Conservation (phyloP, 495 filamentous ascomycete genomes). For the Hyaloscypha variabilis region DNA sequence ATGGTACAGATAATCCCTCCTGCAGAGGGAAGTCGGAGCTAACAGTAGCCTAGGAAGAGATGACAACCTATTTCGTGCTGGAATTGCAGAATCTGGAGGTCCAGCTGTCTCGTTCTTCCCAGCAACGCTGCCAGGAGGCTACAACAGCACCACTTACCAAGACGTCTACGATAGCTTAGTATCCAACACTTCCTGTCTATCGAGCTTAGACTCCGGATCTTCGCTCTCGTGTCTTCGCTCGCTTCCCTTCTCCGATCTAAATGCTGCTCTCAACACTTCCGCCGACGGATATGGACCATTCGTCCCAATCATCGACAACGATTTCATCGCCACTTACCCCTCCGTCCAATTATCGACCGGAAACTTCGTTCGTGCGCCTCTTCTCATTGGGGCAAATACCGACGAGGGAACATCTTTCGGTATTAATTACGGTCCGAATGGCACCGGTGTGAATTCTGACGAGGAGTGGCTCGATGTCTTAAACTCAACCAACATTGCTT, state of each 20-base stretch:
- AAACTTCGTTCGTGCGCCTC: conserved; percentile 50
- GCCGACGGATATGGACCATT: conserved; percentile 30
- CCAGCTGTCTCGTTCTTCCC: conserved; percentile 38
- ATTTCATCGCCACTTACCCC: conserved; percentile 40
- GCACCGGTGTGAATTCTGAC: conserved; percentile 45
- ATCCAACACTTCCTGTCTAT: conserved; percentile 40
- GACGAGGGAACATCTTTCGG: conserved; percentile 62
- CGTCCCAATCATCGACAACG: conserved; percentile 45
- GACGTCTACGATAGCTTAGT: conserved; percentile 47
- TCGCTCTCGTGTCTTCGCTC: conserved; percentile 39
- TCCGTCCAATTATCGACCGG: conserved; percentile 40
- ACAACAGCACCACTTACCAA: conserved; percentile 40
- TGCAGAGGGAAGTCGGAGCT: conserved; percentile 31
- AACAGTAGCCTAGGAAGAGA: conserved; percentile 10
- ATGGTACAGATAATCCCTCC: conserved; percentile 47
- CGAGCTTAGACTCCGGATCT: conserved; percentile 39
- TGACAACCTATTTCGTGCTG: conserved; percentile 32
- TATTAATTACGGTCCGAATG: conserved; percentile 24
- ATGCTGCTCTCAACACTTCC: conserved; percentile 53
- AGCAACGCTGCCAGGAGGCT: not conserved
- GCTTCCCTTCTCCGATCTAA: conserved; percentile 38
- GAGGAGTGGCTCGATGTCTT: conserved; percentile 41
- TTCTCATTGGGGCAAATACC: conserved; percentile 61
- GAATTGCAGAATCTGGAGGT: conserved; percentile 51
- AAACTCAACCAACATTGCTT: conserved; percentile 25